Evolutionary conservation across 1,284 basidiomycete genomes (phyloP).

Genomic region (Cystobasidium pallidum): DNA sequence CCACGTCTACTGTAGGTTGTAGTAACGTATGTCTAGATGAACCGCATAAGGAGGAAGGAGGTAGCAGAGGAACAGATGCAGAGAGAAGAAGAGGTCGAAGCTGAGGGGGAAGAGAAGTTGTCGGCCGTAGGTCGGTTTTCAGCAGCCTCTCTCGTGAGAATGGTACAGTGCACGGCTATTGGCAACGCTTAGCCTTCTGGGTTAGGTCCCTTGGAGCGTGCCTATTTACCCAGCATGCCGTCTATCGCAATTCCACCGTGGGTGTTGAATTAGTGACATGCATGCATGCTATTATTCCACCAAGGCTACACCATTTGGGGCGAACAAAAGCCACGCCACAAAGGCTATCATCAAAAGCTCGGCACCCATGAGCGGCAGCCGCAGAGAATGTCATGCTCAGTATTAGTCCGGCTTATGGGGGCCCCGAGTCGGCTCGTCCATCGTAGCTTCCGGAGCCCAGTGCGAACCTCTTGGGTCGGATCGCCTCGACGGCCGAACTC

Average conservation of each 20-base stretch:
- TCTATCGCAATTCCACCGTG: background rate
- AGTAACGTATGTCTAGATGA: background rate
- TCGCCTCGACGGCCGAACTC: no score
- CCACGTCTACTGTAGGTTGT: background rate
- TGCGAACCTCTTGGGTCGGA: no score
- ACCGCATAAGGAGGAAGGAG: background rate
- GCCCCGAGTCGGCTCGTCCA: background rate
- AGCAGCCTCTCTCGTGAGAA: background rate
- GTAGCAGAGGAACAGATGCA: background rate
- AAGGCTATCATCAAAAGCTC: background rate
- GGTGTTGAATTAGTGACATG: no score
- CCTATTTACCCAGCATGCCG: background rate
- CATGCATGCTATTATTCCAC: background rate
- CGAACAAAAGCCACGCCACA: conserved; percentile 13
- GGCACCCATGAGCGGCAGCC: background rate
- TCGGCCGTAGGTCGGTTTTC: background rate
- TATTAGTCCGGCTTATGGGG: background rate
- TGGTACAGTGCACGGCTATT: no score
- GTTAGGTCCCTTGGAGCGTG: conserved; percentile 2
- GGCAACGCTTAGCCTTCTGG: background rate
- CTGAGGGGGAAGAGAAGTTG: background rate
- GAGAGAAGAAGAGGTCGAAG: conserved; percentile 7
- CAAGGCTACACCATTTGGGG: background rate
- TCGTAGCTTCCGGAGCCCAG: no score
- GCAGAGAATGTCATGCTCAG: no score